Base-by-base conservation (phyloP, 139 green algal species). In the Picochlorum sp. region DNA sequence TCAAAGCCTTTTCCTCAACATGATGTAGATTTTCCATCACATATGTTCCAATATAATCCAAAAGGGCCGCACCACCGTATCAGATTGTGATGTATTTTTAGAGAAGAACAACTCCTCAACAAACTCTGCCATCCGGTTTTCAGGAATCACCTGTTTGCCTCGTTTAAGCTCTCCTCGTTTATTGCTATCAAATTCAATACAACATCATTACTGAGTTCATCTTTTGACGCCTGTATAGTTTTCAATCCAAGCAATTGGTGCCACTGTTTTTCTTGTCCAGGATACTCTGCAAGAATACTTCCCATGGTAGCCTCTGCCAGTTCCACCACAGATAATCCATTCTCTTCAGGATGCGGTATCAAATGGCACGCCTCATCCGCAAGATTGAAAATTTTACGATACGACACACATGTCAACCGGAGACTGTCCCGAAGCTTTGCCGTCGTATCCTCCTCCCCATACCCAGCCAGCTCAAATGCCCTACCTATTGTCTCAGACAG, bases 181-280 rank as follows among this genome's bases (percentile, higher is more conserved):
- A 69, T 75, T 5, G 51, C 34, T 30, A 83, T 60, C 3, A 81
- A 18, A 57, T 74, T 41, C 8, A 62, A 41, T 28, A 76, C 70
- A 24, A 74, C 10, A 49, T 77, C 58, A 63, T 79, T 49, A 34
- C 60, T 71, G 6, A 87, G 49, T 5, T 65, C 59, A 4, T 18
- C 56, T 58, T 82, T 75, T 41, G 58, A 62, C 3, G 69, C 26
- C 34, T 77, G 66, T 30, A 75, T 59, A 32, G 28, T 41, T 21
- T 23, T 49, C 15, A 18, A 45, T 18, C 58, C 58, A 9, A 66
- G 32, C 11, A 18, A 52, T 9, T 63, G 26, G 51, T 87, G 72
- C 80, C 80, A 87, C n/a, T 21, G n/a, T 61, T 82, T 72, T 72
- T 88, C 82, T 57, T 76, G 49, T 23, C n/a, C 44, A 2, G 70